These are phyloP conservation scores for Pulveroboletus sp. DNA, from an alignment of 768 basidiomycete genomes.

Conservation along the genomic window DNA sequence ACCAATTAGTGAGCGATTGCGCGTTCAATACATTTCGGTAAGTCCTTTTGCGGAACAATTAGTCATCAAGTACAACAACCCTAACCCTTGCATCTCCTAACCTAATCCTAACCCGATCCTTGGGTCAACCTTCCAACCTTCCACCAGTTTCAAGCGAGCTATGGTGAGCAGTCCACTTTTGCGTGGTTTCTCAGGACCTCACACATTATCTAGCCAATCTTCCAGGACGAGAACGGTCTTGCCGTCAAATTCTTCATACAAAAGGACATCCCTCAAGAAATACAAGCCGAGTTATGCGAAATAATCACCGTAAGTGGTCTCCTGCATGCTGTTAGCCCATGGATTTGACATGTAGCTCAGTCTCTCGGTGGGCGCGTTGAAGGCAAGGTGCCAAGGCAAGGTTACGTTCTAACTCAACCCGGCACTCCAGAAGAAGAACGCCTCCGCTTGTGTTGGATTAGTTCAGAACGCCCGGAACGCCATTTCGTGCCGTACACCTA, in stretches of 20 bases:
- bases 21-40: no score
- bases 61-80: constrained; percentile 14
- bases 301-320: constrained; percentile 54
- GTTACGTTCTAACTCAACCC: constrained; percentile 68
- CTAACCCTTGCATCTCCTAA: constrained; percentile 18
- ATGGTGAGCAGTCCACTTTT: constrained; percentile 20
- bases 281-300: constrained; percentile 69
- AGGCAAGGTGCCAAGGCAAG: constrained; percentile 71
- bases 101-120: constrained; percentile 33
- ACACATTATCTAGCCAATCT: constrained; percentile 50
- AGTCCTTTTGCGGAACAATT: no score
- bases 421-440: constrained; percentile 70
- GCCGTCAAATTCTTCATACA: constrained; percentile 83
- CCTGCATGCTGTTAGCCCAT: not conserved
- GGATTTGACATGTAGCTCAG: constrained; percentile 33
- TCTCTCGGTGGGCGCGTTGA: constrained; percentile 74
- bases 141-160: not conserved
- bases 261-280: constrained; percentile 65
- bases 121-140: constrained; percentile 27
- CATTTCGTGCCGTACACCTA: constrained; percentile 79
- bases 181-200: not conserved
- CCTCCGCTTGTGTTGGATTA: constrained; percentile 70
- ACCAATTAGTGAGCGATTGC: no score
- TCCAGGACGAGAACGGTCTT: constrained; percentile 63
- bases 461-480: constrained; percentile 64